Evolutionary conservation across 1,284 basidiomycete genomes (phyloP).

Genomic region (Cryptococcus maquisensis): DNA sequence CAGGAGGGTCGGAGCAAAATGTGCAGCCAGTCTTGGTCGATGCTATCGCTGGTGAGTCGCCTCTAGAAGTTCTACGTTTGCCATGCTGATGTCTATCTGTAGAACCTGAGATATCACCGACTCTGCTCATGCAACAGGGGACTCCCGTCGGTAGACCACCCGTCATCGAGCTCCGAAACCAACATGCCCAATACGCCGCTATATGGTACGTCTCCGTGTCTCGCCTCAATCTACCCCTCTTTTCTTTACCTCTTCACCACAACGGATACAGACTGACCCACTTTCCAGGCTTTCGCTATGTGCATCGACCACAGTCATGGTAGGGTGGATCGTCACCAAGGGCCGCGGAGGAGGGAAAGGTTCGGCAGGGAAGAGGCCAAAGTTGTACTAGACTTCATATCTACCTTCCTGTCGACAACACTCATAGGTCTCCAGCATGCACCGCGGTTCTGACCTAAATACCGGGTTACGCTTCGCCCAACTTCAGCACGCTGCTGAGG

Average conservation of each 20-base stretch:
- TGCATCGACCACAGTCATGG: constrained; percentile 50
- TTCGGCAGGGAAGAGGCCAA: constrained; percentile 10
- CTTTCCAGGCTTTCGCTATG: constrained; percentile 50
- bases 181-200: constrained; percentile 89
- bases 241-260: constrained; percentile 27
- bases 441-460: too few species aligned
- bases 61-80: background rate
- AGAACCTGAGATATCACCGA: constrained; percentile 75
- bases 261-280: background rate
- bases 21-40: constrained; percentile 84
- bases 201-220: constrained; percentile 84
- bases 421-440: too few species aligned
- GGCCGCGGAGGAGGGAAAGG: constrained; percentile 26
- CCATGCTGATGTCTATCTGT: constrained; percentile 3
- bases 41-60: constrained; percentile 55
- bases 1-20: constrained; percentile 62
- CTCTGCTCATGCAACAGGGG: constrained; percentile 62
- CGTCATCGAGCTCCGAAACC: constrained; percentile 84
- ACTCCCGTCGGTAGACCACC: constrained; percentile 80
- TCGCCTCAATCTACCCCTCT: constrained; percentile 40
- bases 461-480: too few species aligned
- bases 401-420: background rate
- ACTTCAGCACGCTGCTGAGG: too few species aligned
- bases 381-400: constrained; percentile 2
- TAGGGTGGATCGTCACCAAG: constrained; percentile 40